Evolutionary conservation across 2,329 filamentous ascomycete species (phyloP).

Genomic region (Arthrobotrys sphaeroides): DNA sequence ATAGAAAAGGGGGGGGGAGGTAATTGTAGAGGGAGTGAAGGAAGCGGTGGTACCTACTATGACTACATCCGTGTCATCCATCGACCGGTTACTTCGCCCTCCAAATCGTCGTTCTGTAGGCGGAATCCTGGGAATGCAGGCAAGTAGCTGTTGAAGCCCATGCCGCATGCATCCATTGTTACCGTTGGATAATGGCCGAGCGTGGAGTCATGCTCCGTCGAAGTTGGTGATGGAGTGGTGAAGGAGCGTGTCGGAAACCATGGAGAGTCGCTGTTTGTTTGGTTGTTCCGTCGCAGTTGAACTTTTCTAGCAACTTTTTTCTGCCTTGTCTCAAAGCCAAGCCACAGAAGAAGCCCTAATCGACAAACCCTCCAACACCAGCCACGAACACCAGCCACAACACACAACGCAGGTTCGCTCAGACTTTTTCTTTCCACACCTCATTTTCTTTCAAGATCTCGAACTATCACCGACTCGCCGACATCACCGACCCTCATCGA

Average conservation of each 20-base stretch:
- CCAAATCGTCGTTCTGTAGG: neutral
- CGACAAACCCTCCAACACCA: slow-evolving; percentile 31
- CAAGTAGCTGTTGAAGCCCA: neutral
- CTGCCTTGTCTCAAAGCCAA: neutral
- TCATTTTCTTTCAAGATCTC: slow-evolving; percentile 5
- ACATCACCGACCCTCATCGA: slow-evolving; percentile 5
- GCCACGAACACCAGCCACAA: slow-evolving; percentile 23
- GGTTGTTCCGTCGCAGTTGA: neutral
- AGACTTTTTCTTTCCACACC: slow-evolving; percentile 7
- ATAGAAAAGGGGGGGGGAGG: neutral
- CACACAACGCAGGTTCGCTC: slow-evolving; percentile 32
- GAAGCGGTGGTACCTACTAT: slow-evolving; percentile 11
- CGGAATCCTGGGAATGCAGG: too few species aligned
- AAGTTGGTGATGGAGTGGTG: neutral
- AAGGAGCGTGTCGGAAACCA: neutral
- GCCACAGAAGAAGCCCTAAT: slow-evolving; percentile 44
- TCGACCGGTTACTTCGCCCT: neutral
- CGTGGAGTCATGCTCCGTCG: neutral
- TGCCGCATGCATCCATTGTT: neutral
- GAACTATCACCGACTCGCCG: slow-evolving; percentile 7
- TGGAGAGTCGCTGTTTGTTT: slow-evolving; percentile 8
- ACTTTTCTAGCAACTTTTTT: too few species aligned
- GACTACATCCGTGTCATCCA: neutral
- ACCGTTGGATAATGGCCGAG: neutral
- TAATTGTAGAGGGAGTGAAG: neutral